phyloP scores from a whole-genome alignment of 306 rosid species.

The Prunus mongolica region DNA sequence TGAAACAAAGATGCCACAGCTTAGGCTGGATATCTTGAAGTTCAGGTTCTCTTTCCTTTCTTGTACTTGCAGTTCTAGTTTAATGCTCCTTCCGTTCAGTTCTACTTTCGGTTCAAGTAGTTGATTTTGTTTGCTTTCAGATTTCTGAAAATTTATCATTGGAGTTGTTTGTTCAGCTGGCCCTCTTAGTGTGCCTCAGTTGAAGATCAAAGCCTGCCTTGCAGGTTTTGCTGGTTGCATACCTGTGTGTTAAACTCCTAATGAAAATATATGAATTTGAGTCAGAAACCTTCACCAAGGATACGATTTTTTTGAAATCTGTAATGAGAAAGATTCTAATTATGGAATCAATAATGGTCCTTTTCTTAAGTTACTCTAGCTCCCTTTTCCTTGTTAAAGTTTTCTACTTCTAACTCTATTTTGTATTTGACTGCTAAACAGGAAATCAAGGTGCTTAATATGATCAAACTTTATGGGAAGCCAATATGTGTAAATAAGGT shows the following conservation, averaged over 20 bases:
- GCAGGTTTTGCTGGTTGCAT: background rate
- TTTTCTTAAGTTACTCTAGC: background rate
- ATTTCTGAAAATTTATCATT: too few relatives aligned
- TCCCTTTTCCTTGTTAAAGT: too few relatives aligned
- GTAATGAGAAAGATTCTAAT: conserved; percentile 84
- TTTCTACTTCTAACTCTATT: background rate
- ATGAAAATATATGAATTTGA: background rate
- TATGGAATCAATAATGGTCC: conserved; percentile 16
- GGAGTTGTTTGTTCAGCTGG: too few relatives aligned
- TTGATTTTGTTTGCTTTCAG: too few relatives aligned
- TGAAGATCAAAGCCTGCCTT: background rate
- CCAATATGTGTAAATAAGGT: conserved; percentile 94
- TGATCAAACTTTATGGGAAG: conserved; percentile 91
- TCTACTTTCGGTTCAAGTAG: background rate
- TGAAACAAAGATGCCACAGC: conserved; percentile 89
- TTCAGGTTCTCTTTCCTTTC: conserved; percentile 34
- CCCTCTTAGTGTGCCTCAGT: too few relatives aligned
- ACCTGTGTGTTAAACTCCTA: background rate
- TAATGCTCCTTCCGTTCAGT: background rate
- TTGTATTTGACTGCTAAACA: conserved; percentile 17
- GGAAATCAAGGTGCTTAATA: conserved; percentile 93
- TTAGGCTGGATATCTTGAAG: conserved; percentile 80
- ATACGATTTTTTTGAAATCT: conserved; percentile 78
- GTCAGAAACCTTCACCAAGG: conserved; percentile 83
- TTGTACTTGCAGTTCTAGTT: background rate